A percentile compares a stretch with the other conserved stretches of the same genome.
phyloP scores from a whole-genome alignment of 768 basidiomycete genomes.

The Cantharellus anzutake region DNA sequence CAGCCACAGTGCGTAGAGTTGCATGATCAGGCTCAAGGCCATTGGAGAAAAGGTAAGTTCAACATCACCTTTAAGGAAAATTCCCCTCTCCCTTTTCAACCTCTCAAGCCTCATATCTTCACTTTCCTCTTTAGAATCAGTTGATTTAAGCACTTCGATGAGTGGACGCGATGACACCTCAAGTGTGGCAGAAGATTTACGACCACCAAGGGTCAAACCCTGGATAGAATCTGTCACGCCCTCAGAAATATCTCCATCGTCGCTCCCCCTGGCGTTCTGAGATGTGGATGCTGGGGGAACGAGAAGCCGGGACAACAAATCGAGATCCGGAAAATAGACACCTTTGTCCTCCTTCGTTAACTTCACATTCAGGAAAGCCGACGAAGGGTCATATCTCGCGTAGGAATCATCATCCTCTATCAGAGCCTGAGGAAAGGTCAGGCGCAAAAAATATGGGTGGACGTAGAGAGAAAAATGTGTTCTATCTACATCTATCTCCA shows the following conservation, averaged over 20 bases:
- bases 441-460: slow-evolving; percentile 68
- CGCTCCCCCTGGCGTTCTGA: too few relatives aligned
- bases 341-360: slow-evolving; percentile 49
- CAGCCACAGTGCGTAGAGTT: background rate
- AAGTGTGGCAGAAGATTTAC: too few relatives aligned
- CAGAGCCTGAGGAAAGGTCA: slow-evolving; percentile 49
- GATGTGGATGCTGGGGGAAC: slow-evolving; percentile 31
- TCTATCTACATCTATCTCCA: slow-evolving; percentile 56
- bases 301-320: slow-evolving; percentile 57
- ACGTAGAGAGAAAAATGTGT: slow-evolving; percentile 53
- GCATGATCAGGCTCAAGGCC: background rate
- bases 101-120: slow-evolving; percentile 12
- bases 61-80: slow-evolving; percentile 25
- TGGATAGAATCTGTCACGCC: too few relatives aligned
- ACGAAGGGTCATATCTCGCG: slow-evolving; percentile 54
- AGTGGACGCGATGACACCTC: too few relatives aligned
- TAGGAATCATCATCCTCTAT: slow-evolving; percentile 51
- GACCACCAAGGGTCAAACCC: too few relatives aligned
- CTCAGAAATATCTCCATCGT: too few relatives aligned
- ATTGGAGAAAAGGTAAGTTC: background rate
- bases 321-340: slow-evolving; percentile 55
- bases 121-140: too few relatives aligned
- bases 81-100: slow-evolving; percentile 30
- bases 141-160: too few relatives aligned
- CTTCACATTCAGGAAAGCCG: slow-evolving; percentile 60